Conservation (phyloP, 441 rosid genomes). For the Pelargonium cotyledonis region DNA sequence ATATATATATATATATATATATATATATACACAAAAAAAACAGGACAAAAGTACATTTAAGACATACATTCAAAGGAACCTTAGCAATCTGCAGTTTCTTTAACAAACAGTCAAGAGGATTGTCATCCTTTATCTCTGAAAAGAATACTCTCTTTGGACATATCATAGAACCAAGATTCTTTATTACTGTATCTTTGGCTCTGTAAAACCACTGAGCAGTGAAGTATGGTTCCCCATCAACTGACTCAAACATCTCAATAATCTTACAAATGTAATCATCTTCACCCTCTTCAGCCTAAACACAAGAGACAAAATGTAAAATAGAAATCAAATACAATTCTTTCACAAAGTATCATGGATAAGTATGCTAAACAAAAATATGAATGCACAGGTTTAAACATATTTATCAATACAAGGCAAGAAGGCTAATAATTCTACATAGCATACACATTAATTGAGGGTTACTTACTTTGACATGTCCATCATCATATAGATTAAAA, state of each 20-base stretch:
- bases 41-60: neutral
- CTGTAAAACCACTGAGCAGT: slow-evolving; percentile 70
- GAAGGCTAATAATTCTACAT: too few relatives aligned
- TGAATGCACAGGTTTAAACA: neutral
- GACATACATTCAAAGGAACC: slow-evolving; percentile 38
- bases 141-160: slow-evolving; percentile 51
- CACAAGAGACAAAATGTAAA: neutral
- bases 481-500: slow-evolving; percentile 48
- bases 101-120: slow-evolving; percentile 45
- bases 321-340: neutral
- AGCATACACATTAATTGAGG: too few relatives aligned
- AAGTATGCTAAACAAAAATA: neutral
- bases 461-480: slow-evolving; percentile 42
- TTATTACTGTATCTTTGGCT: slow-evolving; percentile 59
- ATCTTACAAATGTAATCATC: slow-evolving; percentile 44
- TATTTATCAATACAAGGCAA: too few relatives aligned
- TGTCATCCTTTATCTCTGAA: slow-evolving; percentile 48
- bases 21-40: neutral
- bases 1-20: too few relatives aligned
- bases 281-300: slow-evolving; percentile 43
- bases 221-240: slow-evolving; percentile 36
- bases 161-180: slow-evolving; percentile 20
- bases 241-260: slow-evolving; percentile 50
- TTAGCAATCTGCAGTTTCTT: slow-evolving; percentile 38
- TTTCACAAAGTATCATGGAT: neutral